Conservation (phyloP, 441 rosid genomes). For the Cnidoscolus chayamansa region DNA sequence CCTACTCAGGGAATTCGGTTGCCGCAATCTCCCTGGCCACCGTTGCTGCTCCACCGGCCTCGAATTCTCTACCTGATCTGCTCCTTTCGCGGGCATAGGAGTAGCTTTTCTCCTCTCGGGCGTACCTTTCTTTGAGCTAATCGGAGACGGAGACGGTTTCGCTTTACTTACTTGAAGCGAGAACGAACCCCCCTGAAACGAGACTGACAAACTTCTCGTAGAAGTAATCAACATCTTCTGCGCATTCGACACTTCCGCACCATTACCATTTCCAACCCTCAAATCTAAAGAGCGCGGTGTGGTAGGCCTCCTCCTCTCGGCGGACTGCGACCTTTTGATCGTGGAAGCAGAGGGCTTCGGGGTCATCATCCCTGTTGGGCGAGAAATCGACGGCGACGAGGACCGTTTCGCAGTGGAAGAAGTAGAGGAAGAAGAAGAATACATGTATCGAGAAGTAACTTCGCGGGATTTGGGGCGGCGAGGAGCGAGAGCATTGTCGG, state of each 20-base stretch:
- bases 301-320: slow-evolving; percentile 49
- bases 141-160: slow-evolving; percentile 58
- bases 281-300: slow-evolving; percentile 46
- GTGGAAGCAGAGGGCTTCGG: slow-evolving; percentile 34
- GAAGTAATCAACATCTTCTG: slow-evolving; percentile 70
- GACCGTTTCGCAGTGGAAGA: slow-evolving; percentile 42
- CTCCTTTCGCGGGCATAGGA: slow-evolving; percentile 34
- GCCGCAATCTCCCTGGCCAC: slow-evolving; percentile 73
- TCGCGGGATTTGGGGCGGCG: slow-evolving; percentile 59
- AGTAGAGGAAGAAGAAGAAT: slow-evolving; percentile 47
- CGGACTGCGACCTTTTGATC: slow-evolving; percentile 66
- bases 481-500: slow-evolving; percentile 54
- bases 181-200: slow-evolving; percentile 82
- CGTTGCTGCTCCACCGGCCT: slow-evolving; percentile 56
- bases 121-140: slow-evolving; percentile 51
- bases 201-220: slow-evolving; percentile 67
- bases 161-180: slow-evolving; percentile 61
- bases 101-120: slow-evolving; percentile 64
- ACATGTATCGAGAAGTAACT: slow-evolving; percentile 63
- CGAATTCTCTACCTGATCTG: slow-evolving; percentile 56
- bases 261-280: slow-evolving; percentile 31
- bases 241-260: slow-evolving; percentile 41
- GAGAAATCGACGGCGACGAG: slow-evolving; percentile 59
- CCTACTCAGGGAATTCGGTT: slow-evolving; percentile 47
- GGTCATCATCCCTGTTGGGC: slow-evolving; percentile 31